These are phyloP conservation scores for Alternaria sp. DNA, from an alignment of 2,329 filamentous ascomycete genomes.

Conservation along the genomic window DNA sequence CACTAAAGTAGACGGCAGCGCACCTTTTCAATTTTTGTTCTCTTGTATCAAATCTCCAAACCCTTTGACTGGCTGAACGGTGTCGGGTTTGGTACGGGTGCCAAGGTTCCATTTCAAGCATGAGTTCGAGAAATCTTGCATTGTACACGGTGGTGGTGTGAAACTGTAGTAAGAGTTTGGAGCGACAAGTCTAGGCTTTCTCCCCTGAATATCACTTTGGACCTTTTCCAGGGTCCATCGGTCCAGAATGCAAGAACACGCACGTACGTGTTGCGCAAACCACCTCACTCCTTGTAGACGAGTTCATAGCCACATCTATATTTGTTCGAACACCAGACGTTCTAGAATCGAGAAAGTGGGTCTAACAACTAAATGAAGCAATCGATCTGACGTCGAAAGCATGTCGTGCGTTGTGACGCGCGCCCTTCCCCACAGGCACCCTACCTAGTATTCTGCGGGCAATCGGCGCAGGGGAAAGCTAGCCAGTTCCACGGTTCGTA, in stretches of 20 bases:
- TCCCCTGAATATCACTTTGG: not conserved
- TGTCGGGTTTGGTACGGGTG: too few species aligned
- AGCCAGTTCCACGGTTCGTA: not conserved
- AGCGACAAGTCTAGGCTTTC: not conserved
- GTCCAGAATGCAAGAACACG: not conserved
- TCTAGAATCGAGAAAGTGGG: not conserved
- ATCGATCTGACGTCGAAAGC: constrained; percentile 4
- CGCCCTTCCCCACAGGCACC: constrained; percentile 13
- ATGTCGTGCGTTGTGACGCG: constrained; percentile 10
- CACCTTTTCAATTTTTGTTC: not conserved
- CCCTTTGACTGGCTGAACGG: too few species aligned
- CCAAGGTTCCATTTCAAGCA: too few species aligned
- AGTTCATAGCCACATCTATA: not conserved
- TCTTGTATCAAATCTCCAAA: too few species aligned
- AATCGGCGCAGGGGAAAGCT: not conserved
- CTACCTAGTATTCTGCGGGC: not conserved
- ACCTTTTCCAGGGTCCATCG: not conserved
- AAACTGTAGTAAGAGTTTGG: not conserved
- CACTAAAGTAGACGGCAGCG: not conserved
- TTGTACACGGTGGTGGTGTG: not conserved
- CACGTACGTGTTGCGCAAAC: not conserved
- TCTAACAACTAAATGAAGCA: not conserved
- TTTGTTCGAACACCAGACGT: not conserved
- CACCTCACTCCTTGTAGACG: not conserved
- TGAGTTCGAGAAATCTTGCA: too few species aligned